phyloP scores from a whole-genome alignment of 768 basidiomycete species.

The Tylopilus sp. region DNA sequence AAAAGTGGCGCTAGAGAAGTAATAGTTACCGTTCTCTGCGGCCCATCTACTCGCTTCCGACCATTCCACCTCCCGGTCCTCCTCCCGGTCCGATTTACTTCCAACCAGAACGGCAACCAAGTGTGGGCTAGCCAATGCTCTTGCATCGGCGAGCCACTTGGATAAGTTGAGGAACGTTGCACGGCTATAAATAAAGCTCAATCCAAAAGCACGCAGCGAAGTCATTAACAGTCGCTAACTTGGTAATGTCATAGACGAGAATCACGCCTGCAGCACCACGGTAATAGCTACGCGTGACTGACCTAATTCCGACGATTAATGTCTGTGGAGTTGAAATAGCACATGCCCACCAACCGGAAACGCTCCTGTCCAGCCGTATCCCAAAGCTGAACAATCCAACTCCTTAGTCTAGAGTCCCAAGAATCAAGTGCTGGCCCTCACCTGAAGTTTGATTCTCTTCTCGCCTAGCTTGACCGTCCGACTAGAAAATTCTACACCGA shows the following conservation, averaged over 20 bases:
- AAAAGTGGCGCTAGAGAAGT: neutral
- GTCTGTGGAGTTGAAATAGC: slow-evolving; percentile 6
- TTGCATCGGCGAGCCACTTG: slow-evolving; percentile 90
- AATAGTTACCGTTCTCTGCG: slow-evolving; percentile 77
- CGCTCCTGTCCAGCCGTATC: slow-evolving; percentile 97
- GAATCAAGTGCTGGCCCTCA: slow-evolving; percentile 33
- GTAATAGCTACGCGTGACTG: slow-evolving; percentile 94
- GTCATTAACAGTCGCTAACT: slow-evolving; percentile 39
- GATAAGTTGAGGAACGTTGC: slow-evolving; percentile 81
- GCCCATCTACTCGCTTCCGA: slow-evolving; percentile 95
- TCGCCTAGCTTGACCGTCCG: slow-evolving; percentile 90
- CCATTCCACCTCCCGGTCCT: slow-evolving; percentile 94
- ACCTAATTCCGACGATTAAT: slow-evolving; percentile 42
- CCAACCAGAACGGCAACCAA: slow-evolving; percentile 89
- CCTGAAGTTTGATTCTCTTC: slow-evolving; percentile 94
- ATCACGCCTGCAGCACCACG: slow-evolving; percentile 91
- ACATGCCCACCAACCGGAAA: slow-evolving; percentile 57
- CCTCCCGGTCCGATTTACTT: slow-evolving; percentile 93
- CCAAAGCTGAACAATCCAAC: slow-evolving; percentile 65
- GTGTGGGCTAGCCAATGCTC: slow-evolving; percentile 89
- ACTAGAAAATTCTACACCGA: slow-evolving; percentile 97
- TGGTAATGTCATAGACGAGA: slow-evolving; percentile 92
- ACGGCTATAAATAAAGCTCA: slow-evolving; percentile 51
- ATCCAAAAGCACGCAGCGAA: slow-evolving; percentile 1
- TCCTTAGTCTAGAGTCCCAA: slow-evolving; percentile 10